phyloP scores from a whole-genome alignment of 2,329 filamentous ascomycete species.

The Xylariaceae sp. region DNA sequence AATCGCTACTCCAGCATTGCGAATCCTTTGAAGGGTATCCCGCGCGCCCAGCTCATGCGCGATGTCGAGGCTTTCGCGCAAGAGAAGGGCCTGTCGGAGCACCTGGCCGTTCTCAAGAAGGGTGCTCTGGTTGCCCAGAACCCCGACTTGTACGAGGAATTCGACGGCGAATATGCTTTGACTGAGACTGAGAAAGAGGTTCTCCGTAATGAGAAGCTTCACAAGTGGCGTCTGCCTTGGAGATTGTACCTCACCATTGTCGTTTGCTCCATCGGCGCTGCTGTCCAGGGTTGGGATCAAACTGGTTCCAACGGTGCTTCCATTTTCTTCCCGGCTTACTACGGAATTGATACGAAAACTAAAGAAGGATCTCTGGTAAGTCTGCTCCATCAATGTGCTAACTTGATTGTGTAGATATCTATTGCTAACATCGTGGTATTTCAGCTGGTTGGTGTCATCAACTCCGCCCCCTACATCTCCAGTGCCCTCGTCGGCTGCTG shows the following conservation, averaged over 20 bases:
- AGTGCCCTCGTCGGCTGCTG: conserved; percentile 52
- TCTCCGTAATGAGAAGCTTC: conserved; percentile 58
- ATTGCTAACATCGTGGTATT: conserved; percentile 15
- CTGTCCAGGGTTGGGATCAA: conserved; percentile 68
- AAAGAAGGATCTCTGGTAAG: conserved; percentile 28
- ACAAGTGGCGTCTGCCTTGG: conserved; percentile 64
- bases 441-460: conserved; percentile 55
- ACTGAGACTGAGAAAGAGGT: conserved; percentile 55
- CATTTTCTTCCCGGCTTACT: conserved; percentile 54
- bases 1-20: conserved; percentile 34
- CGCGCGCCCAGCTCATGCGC: conserved; percentile 48
- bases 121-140: conserved; percentile 73
- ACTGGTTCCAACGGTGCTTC: conserved; percentile 62
- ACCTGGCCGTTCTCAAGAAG: conserved; percentile 57
- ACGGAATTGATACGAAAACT: conserved; percentile 41
- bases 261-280: conserved; percentile 65
- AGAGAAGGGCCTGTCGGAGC: conserved; percentile 54
- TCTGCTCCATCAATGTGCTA: conserved; percentile 23
- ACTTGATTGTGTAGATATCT: too few relatives aligned
- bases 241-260: conserved; percentile 64
- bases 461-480: conserved; percentile 42
- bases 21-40: conserved; percentile 47
- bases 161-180: conserved; percentile 55
- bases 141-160: conserved; percentile 57
- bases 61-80: conserved; percentile 59